Evolutionary conservation across 208 protist genomes (phyloP), one percentile per base, ranked within the genome.

Genomic region (Endotrypanum monterogeii): DNA sequence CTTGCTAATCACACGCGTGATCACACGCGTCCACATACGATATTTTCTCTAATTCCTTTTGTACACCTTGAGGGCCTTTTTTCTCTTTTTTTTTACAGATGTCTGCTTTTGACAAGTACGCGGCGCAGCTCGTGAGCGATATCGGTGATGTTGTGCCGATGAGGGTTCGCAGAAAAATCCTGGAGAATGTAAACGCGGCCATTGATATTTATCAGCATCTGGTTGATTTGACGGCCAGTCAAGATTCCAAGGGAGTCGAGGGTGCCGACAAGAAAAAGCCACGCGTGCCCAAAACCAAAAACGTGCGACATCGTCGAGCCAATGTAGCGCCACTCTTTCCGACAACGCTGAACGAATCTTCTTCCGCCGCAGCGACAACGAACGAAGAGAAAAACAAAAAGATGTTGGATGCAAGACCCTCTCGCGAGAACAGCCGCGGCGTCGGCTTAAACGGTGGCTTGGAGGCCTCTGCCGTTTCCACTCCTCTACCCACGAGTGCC

Each of bases 81-180:
- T 12, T 48, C n/a, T 60, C 55, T 44, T 32, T 16, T 44, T 23
- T 12, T 48, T 44, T 48, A 23, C 9, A 11, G 28, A 93, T 95
- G 90, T 95, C 90, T n/a, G 37, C 70, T 16, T 93, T 95, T 73
- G 90, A 93, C 78, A 92, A 92, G 65, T 62, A 82, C 35, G 86
- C 91, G 1, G 81, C 79, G 7, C 41, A 88, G 57, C 88, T 89
- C 86, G 46, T 93, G 52, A 82, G 69, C 60, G 67, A 66, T 32
- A 68, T 84, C 23, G 74, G 72, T 30, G 76, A 71, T 48, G 52
- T 11, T 2, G 54, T 90, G 30, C 39, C 83, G 7, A 73, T 71
- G n/a, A 63, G 75, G n/a, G 78, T 56, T 7, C 85, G 89, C 37
- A 65, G 80, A 50, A 46, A 78, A 30, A 85, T 95, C 4, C 71